Base-by-base conservation (phyloP, 495 filamentous ascomycete species). In the Xylaria cubensis region DNA sequence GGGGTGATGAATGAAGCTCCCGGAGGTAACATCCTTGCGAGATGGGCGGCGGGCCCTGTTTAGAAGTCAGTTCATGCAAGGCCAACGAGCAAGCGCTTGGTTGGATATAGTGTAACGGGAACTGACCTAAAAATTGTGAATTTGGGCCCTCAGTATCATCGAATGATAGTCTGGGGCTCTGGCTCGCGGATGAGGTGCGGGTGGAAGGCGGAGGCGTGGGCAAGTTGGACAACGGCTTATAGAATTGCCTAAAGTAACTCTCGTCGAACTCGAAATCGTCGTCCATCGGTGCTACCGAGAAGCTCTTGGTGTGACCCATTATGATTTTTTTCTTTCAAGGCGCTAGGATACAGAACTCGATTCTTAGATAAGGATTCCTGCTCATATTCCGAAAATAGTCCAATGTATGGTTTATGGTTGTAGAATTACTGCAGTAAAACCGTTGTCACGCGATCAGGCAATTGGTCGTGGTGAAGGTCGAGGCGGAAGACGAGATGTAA, bases 171-270 rank as follows among this genome's bases (percentile, higher is more conserved):
- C 79, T 70, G 69, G 85, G 78, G 66, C 80, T 85, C 74, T 82
- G 82, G 62, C 44, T 73, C 58, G 78, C 80, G 71, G 79, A 80
- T 5, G 82, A 82, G 72, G 78, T 81, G 75, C 78, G 80, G 39
- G 83, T 83, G 29, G 86, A 87, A 8, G 82, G 84, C 41, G 88
- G 88, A 42, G 88, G 88, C 9, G 88, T 90, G 24, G 88, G 88
- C 36, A 90, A 82, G 73, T 86, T 88, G 7, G 88, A 90, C 39
- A 90, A 79, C 19, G 88, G 88, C 41, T 85, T 85, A 76, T 88
- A 90, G 67, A 84, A 88, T 51, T 84, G 82, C 46, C 82, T 82
- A 73, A 89, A 88, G 75, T 88, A 89, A 50, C 82, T 80, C 64
- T 88, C 85, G 79, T 86, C 84, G 72, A 85, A 85, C 65, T 84